Conservation (phyloP, 768 basidiomycete genomes). For the Amanita polypyramis region DNA sequence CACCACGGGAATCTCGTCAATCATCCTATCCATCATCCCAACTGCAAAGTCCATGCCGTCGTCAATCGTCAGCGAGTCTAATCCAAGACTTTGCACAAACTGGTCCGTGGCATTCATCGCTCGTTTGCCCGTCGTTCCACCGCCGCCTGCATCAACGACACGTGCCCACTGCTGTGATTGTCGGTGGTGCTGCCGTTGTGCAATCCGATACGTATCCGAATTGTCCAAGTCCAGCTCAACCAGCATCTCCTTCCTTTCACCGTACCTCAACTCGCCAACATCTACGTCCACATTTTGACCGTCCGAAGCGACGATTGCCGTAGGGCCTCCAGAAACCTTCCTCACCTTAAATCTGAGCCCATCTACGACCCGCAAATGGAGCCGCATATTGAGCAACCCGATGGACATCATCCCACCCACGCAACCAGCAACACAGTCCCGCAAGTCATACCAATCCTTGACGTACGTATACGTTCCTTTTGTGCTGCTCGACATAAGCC, state of each 20-base stretch:
- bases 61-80: conserved; percentile 64
- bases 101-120: conserved; percentile 77
- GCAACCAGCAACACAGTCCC: conserved; percentile 86
- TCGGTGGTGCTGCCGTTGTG: conserved; percentile 16
- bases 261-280: conserved; percentile 86
- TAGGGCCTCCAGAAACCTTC: conserved; percentile 87
- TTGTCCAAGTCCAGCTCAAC: conserved; percentile 93
- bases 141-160: conserved; percentile 9
- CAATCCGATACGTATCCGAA: conserved; percentile 39
- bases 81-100: conserved; percentile 78
- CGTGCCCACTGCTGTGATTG: conserved; percentile 6
- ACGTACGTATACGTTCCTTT: conserved; percentile 97
- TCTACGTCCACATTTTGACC: conserved; percentile 95
- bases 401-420: conserved; percentile 97
- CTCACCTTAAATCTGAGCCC: conserved; percentile 84
- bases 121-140: conserved; percentile 14
- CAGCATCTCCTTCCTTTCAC: conserved; percentile 97
- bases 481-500: conserved; percentile 99
- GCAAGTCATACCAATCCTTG: conserved; percentile 95
- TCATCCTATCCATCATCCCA: conserved; percentile 94
- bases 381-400: conserved; percentile 84
- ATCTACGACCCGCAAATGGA: conserved; percentile 92
- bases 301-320: conserved; percentile 80
- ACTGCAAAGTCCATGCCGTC: conserved; percentile 69
- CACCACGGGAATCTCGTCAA: conserved; percentile 93